A percentile compares a stretch with the other conserved stretches of the same genome.
Conservation (phyloP, 192 early-diverging fungal genomes). For the Rhizophagus clarus region DNA sequence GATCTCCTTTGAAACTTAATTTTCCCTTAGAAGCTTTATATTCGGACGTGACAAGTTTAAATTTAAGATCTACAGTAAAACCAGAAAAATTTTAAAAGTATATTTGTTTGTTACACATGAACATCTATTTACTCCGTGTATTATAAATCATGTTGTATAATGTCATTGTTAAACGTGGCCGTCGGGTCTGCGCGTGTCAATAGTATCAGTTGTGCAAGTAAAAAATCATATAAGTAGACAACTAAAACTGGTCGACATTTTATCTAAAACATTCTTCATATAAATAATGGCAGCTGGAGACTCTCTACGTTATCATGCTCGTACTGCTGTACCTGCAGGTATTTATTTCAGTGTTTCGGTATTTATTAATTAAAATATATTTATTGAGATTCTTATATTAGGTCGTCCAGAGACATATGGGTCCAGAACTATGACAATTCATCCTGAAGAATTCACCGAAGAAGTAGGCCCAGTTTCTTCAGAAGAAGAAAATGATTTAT, state of each 20-base stretch:
- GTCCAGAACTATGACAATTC: constrained; percentile 36
- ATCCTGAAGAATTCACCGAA: constrained; percentile 23
- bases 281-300: not conserved
- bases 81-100: too few relatives aligned
- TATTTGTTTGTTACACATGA: too few relatives aligned
- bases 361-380: not conserved
- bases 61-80: too few relatives aligned
- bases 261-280: not conserved
- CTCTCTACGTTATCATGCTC: not conserved
- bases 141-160: too few relatives aligned
- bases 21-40: constrained; percentile 50
- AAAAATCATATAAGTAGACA: too few relatives aligned
- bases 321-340: not conserved
- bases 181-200: too few relatives aligned
- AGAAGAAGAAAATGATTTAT: not conserved
- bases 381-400: not conserved
- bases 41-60: constrained; percentile 23
- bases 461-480: not conserved
- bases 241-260: too few relatives aligned
- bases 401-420: constrained; percentile 29
- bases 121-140: too few relatives aligned
- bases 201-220: too few relatives aligned
- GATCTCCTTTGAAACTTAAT: constrained; percentile 64
- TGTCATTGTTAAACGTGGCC: too few relatives aligned
- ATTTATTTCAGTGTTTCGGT: not conserved